Percentiles rank a stretch among this genome's conserved stretches.
phyloP scores from a whole-genome alignment of 495 filamentous ascomycete genomes.

The Aspergillus asperescens region DNA sequence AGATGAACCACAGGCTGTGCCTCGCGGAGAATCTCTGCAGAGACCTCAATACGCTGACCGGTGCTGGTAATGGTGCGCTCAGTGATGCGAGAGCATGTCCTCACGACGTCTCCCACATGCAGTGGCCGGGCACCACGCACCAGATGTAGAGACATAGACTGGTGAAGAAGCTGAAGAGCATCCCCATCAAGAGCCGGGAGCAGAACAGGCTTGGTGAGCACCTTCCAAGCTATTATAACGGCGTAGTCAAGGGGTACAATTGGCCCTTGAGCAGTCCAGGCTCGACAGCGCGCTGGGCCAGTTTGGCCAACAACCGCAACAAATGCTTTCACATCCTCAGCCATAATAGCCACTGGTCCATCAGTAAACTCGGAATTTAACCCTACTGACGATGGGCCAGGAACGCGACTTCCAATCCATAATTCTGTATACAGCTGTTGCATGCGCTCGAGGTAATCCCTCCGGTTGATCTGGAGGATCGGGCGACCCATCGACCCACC shows the following conservation, averaged over 20 bases:
- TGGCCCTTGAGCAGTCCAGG: neutral
- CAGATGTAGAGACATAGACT: neutral
- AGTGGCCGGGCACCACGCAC: neutral
- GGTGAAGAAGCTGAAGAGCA: slow-evolving; percentile 1
- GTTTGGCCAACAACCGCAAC: neutral
- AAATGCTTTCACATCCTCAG: neutral
- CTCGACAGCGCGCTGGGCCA: neutral
- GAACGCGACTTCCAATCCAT: neutral
- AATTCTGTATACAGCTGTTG: neutral
- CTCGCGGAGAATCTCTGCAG: neutral
- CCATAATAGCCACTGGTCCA: neutral
- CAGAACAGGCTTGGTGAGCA: neutral
- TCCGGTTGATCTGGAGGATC: neutral
- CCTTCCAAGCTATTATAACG: slow-evolving; percentile 1
- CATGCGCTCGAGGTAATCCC: neutral
- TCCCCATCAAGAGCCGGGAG: neutral
- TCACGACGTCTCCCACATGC: neutral
- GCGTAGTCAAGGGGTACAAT: neutral
- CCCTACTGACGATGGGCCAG: neutral
- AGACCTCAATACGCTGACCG: neutral
- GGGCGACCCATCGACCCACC: neutral
- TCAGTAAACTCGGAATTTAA: neutral
- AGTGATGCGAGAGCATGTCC: neutral
- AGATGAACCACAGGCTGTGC: neutral
- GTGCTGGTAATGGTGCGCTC: neutral